A percentile compares a stretch with the other conserved stretches of the same genome.
Conservation (phyloP, 2,329 filamentous ascomycete species). For the Cladophialophora exuberans region DNA sequence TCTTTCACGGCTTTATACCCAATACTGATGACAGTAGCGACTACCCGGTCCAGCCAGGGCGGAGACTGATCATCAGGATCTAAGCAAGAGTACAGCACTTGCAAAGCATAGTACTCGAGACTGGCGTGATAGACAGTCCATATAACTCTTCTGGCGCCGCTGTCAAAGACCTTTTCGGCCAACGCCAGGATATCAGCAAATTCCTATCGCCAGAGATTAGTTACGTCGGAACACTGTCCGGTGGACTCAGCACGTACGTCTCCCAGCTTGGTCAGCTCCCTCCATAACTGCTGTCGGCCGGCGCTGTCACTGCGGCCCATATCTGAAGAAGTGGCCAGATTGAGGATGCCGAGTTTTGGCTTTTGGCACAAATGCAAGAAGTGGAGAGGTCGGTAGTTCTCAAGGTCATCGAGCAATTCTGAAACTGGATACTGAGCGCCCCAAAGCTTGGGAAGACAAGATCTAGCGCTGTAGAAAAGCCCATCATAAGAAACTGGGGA, state of each 20-base stretch:
- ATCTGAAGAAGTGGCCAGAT: conserved; percentile 20
- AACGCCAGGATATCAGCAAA: conserved; percentile 43
- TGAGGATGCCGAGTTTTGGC: conserved; percentile 39
- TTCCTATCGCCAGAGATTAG: conserved; percentile 32
- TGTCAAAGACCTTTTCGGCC: conserved; percentile 37
- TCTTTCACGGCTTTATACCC: conserved; percentile 38
- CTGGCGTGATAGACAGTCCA: conserved; percentile 43
- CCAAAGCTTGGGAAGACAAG: conserved; percentile 42
- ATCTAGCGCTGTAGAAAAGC: conserved; percentile 39
- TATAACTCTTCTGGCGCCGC: conserved; percentile 39
- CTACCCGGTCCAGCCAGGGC: conserved; percentile 36
- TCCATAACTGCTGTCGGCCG: conserved; percentile 29
- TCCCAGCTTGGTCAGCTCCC: conserved; percentile 34
- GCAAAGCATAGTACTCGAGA: conserved; percentile 38
- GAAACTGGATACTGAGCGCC: conserved; percentile 42
- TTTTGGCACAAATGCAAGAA: conserved; percentile 38
- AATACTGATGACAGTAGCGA: conserved; percentile 39
- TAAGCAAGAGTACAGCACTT: conserved; percentile 40
- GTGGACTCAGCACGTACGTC: conserved; percentile 27
- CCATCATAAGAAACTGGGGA: conserved; percentile 34
- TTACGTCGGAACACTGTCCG: neutral
- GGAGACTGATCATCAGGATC: conserved; percentile 25
- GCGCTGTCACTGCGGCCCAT: conserved; percentile 9
- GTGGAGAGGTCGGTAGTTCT: conserved; percentile 43
- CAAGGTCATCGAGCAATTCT: conserved; percentile 43